A percentile compares a stretch with the other conserved stretches of the same genome.
Conservation (phyloP, 2,329 filamentous ascomycete genomes). For the Colletotrichum aenigma region DNA sequence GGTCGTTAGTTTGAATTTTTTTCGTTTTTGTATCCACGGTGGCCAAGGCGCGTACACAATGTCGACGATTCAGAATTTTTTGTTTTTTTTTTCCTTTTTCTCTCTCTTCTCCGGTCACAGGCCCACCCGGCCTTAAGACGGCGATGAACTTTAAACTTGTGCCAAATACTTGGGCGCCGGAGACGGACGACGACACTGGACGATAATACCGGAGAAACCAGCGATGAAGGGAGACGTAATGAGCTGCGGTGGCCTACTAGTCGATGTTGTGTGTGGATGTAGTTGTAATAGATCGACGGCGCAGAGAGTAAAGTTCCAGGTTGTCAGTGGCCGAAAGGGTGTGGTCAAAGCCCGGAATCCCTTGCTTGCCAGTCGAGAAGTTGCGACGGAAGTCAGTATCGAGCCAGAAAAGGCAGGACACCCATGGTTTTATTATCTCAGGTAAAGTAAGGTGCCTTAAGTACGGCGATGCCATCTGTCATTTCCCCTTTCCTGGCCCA, state of each 20-base stretch:
- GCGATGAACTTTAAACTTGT: background rate
- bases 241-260: background rate
- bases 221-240: background rate
- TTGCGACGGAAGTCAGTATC: background rate
- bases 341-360: background rate
- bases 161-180: background rate
- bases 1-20: background rate
- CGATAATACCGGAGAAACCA: background rate
- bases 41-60: background rate
- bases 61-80: background rate
- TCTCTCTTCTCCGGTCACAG: background rate
- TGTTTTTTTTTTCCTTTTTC: background rate
- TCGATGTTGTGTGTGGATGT: background rate
- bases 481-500: background rate
- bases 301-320: background rate
- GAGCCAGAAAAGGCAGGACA: background rate
- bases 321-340: background rate
- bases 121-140: background rate
- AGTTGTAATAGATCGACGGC: background rate
- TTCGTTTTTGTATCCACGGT: background rate
- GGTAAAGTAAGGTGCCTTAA: background rate
- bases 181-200: background rate
- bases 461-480: background rate
- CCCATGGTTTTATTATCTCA: background rate
- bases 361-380: background rate